These are phyloP conservation scores for Arctium minus DNA, from an alignment of 129 eudicot genomes.

Conservation along the genomic window DNA sequence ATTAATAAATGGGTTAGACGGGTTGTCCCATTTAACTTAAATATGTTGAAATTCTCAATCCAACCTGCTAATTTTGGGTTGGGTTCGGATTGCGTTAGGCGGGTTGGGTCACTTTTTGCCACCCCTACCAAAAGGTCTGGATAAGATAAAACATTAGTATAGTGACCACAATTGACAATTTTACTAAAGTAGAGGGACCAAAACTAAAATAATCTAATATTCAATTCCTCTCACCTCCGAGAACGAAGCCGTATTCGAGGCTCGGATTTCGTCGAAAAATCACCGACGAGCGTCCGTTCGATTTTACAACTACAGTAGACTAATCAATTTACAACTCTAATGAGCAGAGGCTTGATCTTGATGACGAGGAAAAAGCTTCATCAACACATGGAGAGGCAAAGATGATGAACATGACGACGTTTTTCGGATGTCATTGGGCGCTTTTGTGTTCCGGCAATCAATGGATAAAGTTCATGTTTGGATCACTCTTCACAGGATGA, in stretches of 20 bases:
- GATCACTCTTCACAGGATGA: slow-evolving; percentile 89
- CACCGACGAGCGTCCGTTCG: not conserved
- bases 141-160: too few relatives aligned
- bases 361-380: not conserved
- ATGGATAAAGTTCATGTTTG: slow-evolving; percentile 30
- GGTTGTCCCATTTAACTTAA: too few relatives aligned
- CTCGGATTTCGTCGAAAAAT: slow-evolving; percentile 3
- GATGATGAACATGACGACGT: slow-evolving; percentile 36
- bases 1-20: too few relatives aligned
- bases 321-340: too few relatives aligned
- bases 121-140: too few relatives aligned
- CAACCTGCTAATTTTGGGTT: too few relatives aligned
- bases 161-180: not conserved
- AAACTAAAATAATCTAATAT: not conserved
- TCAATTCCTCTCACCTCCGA: not conserved
- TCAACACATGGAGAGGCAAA: too few relatives aligned
- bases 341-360: not conserved
- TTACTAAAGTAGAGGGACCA: not conserved
- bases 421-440: slow-evolving; percentile 85
- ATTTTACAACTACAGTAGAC: too few relatives aligned
- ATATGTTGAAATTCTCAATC: too few relatives aligned
- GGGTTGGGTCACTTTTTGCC: too few relatives aligned
- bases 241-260: not conserved
- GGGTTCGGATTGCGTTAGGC: too few relatives aligned
- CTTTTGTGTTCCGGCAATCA: slow-evolving; percentile 66